phyloP scores from a whole-genome alignment of 176 grass and related monocot species.

The Cymbopogon citratus region DNA sequence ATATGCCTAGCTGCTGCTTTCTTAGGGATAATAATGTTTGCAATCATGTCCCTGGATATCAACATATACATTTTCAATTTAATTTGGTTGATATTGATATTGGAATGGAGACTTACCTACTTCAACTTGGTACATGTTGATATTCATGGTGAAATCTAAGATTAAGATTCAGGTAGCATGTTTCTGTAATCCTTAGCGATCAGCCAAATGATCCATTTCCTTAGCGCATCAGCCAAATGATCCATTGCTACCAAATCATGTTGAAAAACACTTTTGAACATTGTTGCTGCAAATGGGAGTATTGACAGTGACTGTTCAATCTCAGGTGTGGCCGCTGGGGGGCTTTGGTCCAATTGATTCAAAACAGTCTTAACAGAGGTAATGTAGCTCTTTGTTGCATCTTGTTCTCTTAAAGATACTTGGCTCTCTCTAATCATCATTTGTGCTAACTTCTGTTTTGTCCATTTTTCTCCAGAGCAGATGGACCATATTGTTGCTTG shows the following conservation, averaged over 20 bases:
- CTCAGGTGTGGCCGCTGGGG: slow-evolving; percentile 49
- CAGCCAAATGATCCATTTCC: too few species aligned
- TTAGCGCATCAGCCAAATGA: neutral
- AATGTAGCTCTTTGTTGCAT: neutral
- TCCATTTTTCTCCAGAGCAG: neutral
- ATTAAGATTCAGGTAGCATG: neutral
- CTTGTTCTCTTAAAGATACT: neutral
- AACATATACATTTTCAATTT: neutral
- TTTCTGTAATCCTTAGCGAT: neutral
- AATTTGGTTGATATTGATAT: neutral
- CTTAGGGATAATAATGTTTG: neutral
- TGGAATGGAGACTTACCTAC: neutral
- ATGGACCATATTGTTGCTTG: neutral
- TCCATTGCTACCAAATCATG: neutral
- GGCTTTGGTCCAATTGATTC: slow-evolving; percentile 43
- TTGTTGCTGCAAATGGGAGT: neutral
- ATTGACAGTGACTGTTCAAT: slow-evolving; percentile 18
- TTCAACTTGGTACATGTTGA: neutral
- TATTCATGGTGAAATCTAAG: neutral
- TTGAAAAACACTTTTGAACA: neutral
- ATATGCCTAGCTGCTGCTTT: neutral
- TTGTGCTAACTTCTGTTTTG: neutral
- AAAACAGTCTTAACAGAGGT: slow-evolving; percentile 29
- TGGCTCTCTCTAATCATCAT: neutral
- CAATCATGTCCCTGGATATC: neutral